Evolutionary conservation across 805 yeast genomes (phyloP).

Genomic region (Wickerhamiella galacta): DNA sequence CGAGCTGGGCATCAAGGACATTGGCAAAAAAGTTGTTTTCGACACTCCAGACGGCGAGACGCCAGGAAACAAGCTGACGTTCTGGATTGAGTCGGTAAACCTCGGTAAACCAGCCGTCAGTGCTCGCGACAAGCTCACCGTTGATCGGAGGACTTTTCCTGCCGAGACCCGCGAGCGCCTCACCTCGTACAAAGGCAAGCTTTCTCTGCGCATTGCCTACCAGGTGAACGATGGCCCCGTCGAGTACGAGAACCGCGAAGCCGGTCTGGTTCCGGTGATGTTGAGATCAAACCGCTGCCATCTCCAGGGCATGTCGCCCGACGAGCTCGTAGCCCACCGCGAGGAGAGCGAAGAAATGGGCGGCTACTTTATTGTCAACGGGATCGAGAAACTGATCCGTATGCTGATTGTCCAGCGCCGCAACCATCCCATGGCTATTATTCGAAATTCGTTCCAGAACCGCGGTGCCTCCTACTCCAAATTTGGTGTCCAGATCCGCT

Average conservation of each 20-base stretch:
- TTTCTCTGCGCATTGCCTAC: constrained; percentile 70
- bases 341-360: constrained; percentile 95
- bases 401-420: constrained; percentile 96
- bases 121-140: constrained; percentile 50
- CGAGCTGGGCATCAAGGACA: constrained; percentile 72
- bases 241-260: constrained; percentile 64
- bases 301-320: constrained; percentile 66
- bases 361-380: constrained; percentile 90
- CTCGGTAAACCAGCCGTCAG: constrained; percentile 74
- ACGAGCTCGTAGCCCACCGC: constrained; percentile 53
- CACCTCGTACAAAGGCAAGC: constrained; percentile 61
- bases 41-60: constrained; percentile 56
- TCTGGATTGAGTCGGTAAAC: constrained; percentile 81
- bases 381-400: constrained; percentile 90
- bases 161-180: constrained; percentile 82
- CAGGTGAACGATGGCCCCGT: constrained; percentile 78
- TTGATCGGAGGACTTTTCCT: constrained; percentile 68
- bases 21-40: constrained; percentile 71
- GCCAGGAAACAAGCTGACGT: constrained; percentile 65
- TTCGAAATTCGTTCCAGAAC: constrained; percentile 84
- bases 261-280: constrained; percentile 87
- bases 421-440: constrained; percentile 95
- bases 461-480: constrained; percentile 84
- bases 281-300: constrained; percentile 83
- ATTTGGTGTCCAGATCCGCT: constrained; percentile 86